Evolutionary conservation across 2,329 filamentous ascomycete genomes (phyloP).

Genomic region (Sarocladium oryzae): DNA sequence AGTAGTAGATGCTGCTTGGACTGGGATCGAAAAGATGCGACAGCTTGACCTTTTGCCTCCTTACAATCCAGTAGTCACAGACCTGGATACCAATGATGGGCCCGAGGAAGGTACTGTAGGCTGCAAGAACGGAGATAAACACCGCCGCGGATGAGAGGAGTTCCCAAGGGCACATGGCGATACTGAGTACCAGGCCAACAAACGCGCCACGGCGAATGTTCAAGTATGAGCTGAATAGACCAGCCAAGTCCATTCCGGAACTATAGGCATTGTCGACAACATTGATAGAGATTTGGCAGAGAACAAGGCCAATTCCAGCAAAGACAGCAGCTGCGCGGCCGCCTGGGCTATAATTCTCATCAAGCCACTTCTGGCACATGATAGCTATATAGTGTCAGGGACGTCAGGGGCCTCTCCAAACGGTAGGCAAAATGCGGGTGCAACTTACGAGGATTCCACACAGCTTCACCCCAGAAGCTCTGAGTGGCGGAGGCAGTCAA

Average conservation of each 20-base stretch:
- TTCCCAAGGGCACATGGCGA: conserved; percentile 29
- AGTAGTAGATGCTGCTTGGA: conserved; percentile 30
- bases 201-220: conserved; percentile 25
- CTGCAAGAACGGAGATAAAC: conserved; percentile 26
- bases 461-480: conserved; percentile 1
- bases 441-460: conserved; percentile 4
- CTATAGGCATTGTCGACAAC: conserved; percentile 23
- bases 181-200: conserved; percentile 24
- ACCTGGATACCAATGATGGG: conserved; percentile 35
- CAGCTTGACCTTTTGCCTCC: conserved; percentile 30
- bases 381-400: not conserved
- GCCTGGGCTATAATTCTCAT: conserved; percentile 15
- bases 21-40: conserved; percentile 36
- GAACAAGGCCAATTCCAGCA: conserved; percentile 27
- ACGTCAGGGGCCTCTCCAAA: no score
- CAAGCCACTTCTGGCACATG: conserved; percentile 27
- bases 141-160: conserved; percentile 23
- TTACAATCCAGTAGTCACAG: conserved; percentile 33
- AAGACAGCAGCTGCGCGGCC: conserved; percentile 26
- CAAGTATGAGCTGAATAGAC: conserved; percentile 23
- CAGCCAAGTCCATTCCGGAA: conserved; percentile 24
- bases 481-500: not conserved
- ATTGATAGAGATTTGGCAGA: conserved; percentile 28
- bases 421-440: not conserved
- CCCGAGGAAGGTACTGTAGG: conserved; percentile 28